Conservation (phyloP, 352 stramenopile genomes). For the Blastocystis sp. region DNA sequence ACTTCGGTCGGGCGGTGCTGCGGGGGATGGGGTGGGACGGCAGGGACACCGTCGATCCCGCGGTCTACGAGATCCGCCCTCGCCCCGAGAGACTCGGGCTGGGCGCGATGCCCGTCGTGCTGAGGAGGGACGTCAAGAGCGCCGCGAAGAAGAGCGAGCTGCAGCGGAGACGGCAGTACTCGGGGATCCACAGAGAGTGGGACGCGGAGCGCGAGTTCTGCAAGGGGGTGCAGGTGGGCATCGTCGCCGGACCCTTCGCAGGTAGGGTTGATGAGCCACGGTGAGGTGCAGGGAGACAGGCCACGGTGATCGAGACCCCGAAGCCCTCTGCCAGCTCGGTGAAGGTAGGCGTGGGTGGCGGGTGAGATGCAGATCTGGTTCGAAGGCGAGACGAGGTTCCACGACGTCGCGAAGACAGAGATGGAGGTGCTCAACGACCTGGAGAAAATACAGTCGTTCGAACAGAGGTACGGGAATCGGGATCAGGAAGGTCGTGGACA, state of each 20-base stretch:
- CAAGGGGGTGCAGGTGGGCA: neutral
- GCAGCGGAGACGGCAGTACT: neutral
- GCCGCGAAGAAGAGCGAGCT: neutral
- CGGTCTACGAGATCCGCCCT: conserved; percentile 69
- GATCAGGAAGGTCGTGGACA: too few relatives aligned
- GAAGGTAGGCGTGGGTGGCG: neutral
- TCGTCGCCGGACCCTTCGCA: neutral
- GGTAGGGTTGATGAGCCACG: neutral
- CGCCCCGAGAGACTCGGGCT: conserved; percentile 83
- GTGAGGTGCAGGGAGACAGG: neutral
- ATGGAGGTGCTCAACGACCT: conserved; percentile 4
- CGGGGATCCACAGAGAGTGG: neutral
- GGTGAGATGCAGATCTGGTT: neutral
- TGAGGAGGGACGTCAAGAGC: neutral
- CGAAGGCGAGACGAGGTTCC: neutral
- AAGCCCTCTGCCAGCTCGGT: neutral
- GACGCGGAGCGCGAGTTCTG: neutral
- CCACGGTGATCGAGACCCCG: neutral
- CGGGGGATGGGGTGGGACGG: conserved; percentile 93
- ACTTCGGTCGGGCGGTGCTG: conserved; percentile 89
- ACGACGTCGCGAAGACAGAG: neutral
- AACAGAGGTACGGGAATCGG: neutral
- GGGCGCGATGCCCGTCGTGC: conserved; percentile 73
- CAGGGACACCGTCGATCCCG: conserved; percentile 67
- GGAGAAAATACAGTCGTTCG: neutral